These are phyloP conservation scores for Lignosus rhinocerotis DNA, from an alignment of 1,284 basidiomycete genomes.

Conservation along the genomic window DNA sequence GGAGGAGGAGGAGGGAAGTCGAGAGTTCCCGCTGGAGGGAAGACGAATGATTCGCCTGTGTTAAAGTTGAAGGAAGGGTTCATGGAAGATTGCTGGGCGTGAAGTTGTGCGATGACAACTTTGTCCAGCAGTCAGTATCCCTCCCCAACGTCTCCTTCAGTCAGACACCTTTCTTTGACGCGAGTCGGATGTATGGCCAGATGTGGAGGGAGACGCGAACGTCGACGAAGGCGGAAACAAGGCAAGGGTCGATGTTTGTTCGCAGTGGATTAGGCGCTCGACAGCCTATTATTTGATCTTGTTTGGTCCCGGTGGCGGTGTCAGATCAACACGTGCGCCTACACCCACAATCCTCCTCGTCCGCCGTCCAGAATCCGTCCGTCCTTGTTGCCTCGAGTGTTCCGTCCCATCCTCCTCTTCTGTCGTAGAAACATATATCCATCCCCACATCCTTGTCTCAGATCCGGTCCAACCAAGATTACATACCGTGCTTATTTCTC, in stretches of 20 bases:
- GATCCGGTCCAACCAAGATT: background rate
- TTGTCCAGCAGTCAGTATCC: conserved; percentile 1
- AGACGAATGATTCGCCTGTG: conserved; percentile 20
- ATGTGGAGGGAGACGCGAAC: too few relatives aligned
- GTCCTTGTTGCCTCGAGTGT: background rate
- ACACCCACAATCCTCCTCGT: conserved; percentile 7
- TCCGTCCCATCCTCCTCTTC: background rate
- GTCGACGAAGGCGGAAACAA: too few relatives aligned
- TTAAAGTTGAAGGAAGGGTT: conserved; percentile 18
- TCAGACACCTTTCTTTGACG: too few relatives aligned
- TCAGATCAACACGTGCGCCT: conserved; percentile 6
- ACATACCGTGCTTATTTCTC: background rate
- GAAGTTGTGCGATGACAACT: conserved; percentile 19
- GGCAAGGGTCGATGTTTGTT: too few relatives aligned
- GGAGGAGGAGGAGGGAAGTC: background rate
- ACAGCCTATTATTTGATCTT: conserved; percentile 24
- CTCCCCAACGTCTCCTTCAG: too few relatives aligned
- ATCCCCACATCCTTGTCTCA: background rate
- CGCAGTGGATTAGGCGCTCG: conserved; percentile 17
- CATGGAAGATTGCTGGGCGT: conserved; percentile 25
- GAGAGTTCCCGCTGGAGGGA: conserved; percentile 3
- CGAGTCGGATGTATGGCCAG: too few relatives aligned
- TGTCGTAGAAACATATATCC: background rate
- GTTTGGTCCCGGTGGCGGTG: conserved; percentile 25
- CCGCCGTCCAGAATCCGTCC: background rate